Percentiles rank a stretch among this genome's conserved stretches.
These are phyloP conservation scores for Podospora bellae-mahoneyi DNA, from an alignment of 495 filamentous ascomycete species.

Conservation along the genomic window DNA sequence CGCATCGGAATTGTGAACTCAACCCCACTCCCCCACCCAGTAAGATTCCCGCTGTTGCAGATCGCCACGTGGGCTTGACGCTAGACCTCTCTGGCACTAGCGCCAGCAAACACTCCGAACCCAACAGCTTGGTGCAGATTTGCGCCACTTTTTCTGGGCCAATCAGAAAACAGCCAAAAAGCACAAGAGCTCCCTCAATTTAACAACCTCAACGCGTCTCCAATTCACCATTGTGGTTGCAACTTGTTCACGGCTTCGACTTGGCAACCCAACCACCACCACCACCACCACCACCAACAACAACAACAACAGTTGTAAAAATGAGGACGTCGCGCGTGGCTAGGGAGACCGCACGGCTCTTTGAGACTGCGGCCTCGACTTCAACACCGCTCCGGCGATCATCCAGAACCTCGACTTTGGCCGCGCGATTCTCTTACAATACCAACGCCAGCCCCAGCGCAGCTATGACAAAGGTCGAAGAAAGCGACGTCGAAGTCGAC, in stretches of 20 bases:
- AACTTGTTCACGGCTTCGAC: neutral
- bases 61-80: neutral
- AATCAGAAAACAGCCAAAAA: neutral
- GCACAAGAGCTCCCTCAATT: neutral
- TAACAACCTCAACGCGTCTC: neutral
- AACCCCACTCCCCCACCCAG: slow-evolving; percentile 1
- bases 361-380: slow-evolving; percentile 23
- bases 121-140: slow-evolving; percentile 3
- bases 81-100: neutral
- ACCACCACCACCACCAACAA: neutral
- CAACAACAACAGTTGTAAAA: neutral
- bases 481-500: slow-evolving; percentile 17
- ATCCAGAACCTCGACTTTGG: slow-evolving; percentile 38
- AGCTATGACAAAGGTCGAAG: slow-evolving; percentile 29
- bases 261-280: neutral
- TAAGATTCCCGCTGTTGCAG: neutral
- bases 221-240: neutral
- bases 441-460: slow-evolving; percentile 28
- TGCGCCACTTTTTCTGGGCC: neutral
- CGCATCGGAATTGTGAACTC: neutral
- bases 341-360: slow-evolving; percentile 53
- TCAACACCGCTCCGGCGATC: slow-evolving; percentile 41
- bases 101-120: neutral
- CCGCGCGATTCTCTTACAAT: slow-evolving; percentile 42
- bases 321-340: slow-evolving; percentile 65